Conservation (phyloP, 768 basidiomycete genomes). For the Cystobasidiopsis lactophilus region DNA sequence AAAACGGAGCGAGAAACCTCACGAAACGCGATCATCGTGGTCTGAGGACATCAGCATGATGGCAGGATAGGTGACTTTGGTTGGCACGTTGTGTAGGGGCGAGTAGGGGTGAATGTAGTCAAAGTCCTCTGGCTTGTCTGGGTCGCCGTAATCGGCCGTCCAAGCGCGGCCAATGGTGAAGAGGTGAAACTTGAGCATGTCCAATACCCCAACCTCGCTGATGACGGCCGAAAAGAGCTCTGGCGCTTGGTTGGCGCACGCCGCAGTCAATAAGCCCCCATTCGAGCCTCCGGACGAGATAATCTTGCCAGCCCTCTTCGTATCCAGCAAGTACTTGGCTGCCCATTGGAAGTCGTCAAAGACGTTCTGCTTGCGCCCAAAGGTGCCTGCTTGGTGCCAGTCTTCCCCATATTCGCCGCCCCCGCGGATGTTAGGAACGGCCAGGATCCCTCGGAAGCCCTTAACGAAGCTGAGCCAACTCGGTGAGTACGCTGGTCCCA, state of each 20-base stretch:
- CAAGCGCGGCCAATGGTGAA: slow-evolving; percentile 64
- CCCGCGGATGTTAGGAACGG: slow-evolving; percentile 34
- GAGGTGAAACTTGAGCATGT: slow-evolving; percentile 36
- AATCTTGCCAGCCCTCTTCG: slow-evolving; percentile 51
- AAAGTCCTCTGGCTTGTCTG: slow-evolving; percentile 52
- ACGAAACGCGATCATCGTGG: slow-evolving; percentile 48
- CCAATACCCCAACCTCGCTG: slow-evolving; percentile 52
- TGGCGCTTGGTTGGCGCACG: slow-evolving; percentile 59
- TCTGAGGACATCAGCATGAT: slow-evolving; percentile 31
- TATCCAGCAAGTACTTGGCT: slow-evolving; percentile 41
- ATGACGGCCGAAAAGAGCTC: slow-evolving; percentile 55
- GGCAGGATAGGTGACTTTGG: slow-evolving; percentile 36
- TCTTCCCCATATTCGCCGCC: slow-evolving; percentile 53
- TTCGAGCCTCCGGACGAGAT: slow-evolving; percentile 62
- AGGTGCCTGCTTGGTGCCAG: slow-evolving; percentile 56
- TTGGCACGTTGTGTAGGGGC: slow-evolving; percentile 56
- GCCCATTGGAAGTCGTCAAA: slow-evolving; percentile 49
- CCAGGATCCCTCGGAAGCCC: slow-evolving; percentile 44
- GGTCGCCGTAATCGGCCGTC: slow-evolving; percentile 58
- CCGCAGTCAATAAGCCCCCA: slow-evolving; percentile 40
- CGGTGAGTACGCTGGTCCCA: neutral
- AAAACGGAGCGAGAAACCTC: slow-evolving; percentile 34
- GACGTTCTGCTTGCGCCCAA: slow-evolving; percentile 29
- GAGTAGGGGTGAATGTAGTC: slow-evolving; percentile 54
- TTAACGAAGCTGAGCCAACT: slow-evolving; percentile 51